Evolutionary conservation across 1,284 basidiomycete species (phyloP), one percentile per base, ranked within the genome.

Genomic region (Naganishia albida): DNA sequence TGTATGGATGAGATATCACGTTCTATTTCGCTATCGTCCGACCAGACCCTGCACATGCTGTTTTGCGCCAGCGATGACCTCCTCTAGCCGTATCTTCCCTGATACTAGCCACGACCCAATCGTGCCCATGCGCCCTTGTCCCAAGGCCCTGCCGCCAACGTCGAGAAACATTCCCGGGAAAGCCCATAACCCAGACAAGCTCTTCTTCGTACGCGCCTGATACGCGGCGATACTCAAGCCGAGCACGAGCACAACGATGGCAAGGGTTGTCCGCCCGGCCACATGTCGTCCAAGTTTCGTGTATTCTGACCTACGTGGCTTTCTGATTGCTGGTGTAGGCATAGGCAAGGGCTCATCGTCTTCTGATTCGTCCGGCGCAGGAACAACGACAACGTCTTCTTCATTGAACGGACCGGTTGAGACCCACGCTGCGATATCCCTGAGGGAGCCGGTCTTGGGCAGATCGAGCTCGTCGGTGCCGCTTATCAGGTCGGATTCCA

Each of bases 221-320:
- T 75, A 74, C 1, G 74, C 57, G 1, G 74, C 75, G 7, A 76
- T 72, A 13, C 75, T 72, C 1, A 78, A 57, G 0, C 77, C 76
- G 16, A 77, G 42, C 1, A 72, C 60, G 1, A 76, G 68, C 1
- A 76, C 68, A 18, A 72, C 70, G 10, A 77, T 20, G 2, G 74
- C 75, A 7, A 79, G 1, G 1, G 68, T 62, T 0, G 73, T 73
- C 3, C 74, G 72, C 0, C 70, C 18, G 25, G 70, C 66, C 49
- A 71, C 64, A 51, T 66, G 52, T 18, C 70, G 70, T 3, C 42
- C 43, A n/a, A 20, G 62, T 26, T 20, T 51, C 62, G 13, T 23
- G 63, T 67, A 12, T 64, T 48, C 18, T 44, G 44, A 20, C n/a
- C 60, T 54, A 44, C 16, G 38, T 44, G 62, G 46, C 48, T 43